A percentile compares a stretch with the other conserved stretches of the same genome.
Evolutionary conservation across 2,329 filamentous ascomycete species (phyloP).

Genomic region (Decorospora gaudefroyi): DNA sequence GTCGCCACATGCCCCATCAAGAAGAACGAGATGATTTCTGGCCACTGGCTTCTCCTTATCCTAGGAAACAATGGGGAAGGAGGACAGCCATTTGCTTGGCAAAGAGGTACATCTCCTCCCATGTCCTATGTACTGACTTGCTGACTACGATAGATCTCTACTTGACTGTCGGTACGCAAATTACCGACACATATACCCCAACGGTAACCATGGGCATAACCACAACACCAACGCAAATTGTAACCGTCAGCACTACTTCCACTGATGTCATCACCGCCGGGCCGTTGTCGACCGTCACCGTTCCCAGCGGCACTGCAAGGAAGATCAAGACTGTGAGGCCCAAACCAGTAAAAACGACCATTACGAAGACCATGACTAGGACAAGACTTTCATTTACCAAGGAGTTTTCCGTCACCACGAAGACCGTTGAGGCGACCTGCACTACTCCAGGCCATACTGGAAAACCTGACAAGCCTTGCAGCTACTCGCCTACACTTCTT

Average conservation of each 20-base stretch:
- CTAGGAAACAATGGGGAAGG: constrained; percentile 52
- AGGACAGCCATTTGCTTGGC: constrained; percentile 52
- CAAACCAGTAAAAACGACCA: constrained; percentile 30
- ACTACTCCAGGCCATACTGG: constrained; percentile 38
- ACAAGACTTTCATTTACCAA: constrained; percentile 36
- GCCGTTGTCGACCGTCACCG: constrained; percentile 38
- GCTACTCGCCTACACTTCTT: constrained; percentile 44
- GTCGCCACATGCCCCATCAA: constrained; percentile 51
- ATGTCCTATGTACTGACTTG: constrained; percentile 8
- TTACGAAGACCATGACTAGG: constrained; percentile 35
- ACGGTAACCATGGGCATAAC: constrained; percentile 44
- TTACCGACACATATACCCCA: constrained; percentile 39
- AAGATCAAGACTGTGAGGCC: constrained; percentile 42
- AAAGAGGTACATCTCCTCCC: constrained; percentile 47
- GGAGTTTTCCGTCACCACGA: constrained; percentile 34
- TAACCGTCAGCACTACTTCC: constrained; percentile 32
- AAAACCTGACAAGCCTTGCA: constrained; percentile 43
- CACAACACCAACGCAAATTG: constrained; percentile 32
- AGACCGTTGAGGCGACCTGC: constrained; percentile 48
- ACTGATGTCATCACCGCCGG: constrained; percentile 31
- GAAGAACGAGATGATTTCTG: constrained; percentile 52
- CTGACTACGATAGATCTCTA: constrained; percentile 34
- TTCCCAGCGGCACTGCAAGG: constrained; percentile 41
- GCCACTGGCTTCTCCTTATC: constrained; percentile 52
- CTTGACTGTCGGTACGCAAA: constrained; percentile 41